Conservation (phyloP, 2,329 filamentous ascomycete species). For the Alternaria viburni region DNA sequence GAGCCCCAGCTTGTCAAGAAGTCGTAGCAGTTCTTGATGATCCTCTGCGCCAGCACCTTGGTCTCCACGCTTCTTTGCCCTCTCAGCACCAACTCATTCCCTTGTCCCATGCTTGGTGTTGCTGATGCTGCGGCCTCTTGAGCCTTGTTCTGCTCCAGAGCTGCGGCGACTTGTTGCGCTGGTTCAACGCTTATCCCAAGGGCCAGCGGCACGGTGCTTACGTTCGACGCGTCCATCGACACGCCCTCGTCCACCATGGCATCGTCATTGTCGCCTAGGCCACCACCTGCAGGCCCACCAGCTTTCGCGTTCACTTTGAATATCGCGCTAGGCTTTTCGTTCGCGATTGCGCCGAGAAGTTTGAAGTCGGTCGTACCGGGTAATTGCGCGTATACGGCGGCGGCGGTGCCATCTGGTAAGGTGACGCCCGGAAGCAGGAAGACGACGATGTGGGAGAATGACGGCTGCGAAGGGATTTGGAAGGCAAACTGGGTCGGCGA, state of each 20-base stretch:
- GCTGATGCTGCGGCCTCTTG: constrained; percentile 42
- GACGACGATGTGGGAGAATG: constrained; percentile 78
- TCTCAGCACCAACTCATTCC: constrained; percentile 46
- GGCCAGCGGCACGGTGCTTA: constrained; percentile 56
- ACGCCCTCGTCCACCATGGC: constrained; percentile 54
- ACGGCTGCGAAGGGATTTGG: constrained; percentile 67
- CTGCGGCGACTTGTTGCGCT: constrained; percentile 71
- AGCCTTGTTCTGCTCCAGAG: constrained; percentile 66
- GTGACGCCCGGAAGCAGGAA: constrained; percentile 82
- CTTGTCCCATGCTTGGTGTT: constrained; percentile 27
- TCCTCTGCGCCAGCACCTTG: constrained; percentile 83
- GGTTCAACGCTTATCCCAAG: constrained; percentile 86
- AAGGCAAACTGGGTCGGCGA: constrained; percentile 69
- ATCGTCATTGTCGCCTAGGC: constrained; percentile 57
- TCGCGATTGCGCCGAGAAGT: constrained; percentile 87
- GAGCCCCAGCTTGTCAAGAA: constrained; percentile 88
- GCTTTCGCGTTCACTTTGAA: constrained; percentile 71
- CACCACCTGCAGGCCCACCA: constrained; percentile 44
- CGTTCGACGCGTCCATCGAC: constrained; percentile 15
- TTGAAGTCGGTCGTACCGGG: constrained; percentile 68
- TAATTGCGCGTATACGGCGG: constrained; percentile 88
- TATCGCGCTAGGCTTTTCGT: constrained; percentile 89
- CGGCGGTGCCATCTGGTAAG: constrained; percentile 78
- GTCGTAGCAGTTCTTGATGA: constrained; percentile 97
- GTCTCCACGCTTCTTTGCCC: constrained; percentile 63